Base-by-base conservation (phyloP, 1,284 basidiomycete species). In the Amylostereum areolatum region DNA sequence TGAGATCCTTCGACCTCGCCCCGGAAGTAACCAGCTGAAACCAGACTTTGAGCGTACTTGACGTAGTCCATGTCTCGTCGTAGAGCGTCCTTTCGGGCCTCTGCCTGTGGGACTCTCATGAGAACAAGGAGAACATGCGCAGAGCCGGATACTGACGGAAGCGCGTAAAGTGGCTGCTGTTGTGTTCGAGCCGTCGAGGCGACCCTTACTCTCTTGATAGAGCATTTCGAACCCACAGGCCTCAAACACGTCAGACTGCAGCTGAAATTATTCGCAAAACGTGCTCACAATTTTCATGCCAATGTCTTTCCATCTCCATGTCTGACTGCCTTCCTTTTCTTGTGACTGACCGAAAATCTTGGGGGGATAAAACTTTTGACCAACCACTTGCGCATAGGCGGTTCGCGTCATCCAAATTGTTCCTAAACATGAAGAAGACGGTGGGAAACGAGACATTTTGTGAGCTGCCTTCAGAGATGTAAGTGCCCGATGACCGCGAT, bases 181-280 rank as follows among this genome's bases (percentile, higher is more conserved):
- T 8, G 62, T 59, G 40, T 65, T 71, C 10, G 65, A 55, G 3
- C 56, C 57, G 29, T 73, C 71, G 52, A 64, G 64, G 53, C 71
- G 74, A 57, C 69, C 66, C 69, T 89, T 81, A 60, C 80, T 80
- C 65, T 93, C 87, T 68, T 92, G 80, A 65, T 89, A 97, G 47
- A 95, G 75, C 78, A 97, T 97, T 69, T 97, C 94, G 57, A 97
- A 97, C 0, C 94, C 94, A 55, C 90, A 92, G 3, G 92, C 84
- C 89, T 92, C 18, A 18, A 29, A 7, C 37, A 39, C 7, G 25
- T 28, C 41, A 41, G 41, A 11, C 39, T 25, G 31, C 8, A 7
- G 25, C 8, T 18, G 3, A 30, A 36, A 29, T 24, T 41, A 33
- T 48, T 48, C 24, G 28, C 8, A n/a, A 28, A 41, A 9, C 27